phyloP scores from a whole-genome alignment of 352 stramenopile species.

The Globisporangium sylvaticum region DNA sequence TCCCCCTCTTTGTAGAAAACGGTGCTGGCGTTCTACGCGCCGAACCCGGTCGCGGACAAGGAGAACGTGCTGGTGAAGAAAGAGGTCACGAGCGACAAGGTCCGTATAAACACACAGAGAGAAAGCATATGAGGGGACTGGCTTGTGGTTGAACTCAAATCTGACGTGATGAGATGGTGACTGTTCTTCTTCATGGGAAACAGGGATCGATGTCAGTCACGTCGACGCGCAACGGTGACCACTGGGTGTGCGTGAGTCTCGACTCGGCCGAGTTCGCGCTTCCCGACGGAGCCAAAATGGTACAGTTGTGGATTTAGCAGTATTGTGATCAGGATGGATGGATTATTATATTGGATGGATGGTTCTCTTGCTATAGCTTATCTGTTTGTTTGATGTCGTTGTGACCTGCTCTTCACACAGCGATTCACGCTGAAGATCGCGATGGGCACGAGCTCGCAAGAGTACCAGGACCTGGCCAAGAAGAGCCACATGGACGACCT shows the following conservation, averaged over 20 bases:
- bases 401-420: conserved; percentile 18
- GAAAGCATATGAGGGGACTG: too few relatives aligned
- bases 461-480: conserved; percentile 82
- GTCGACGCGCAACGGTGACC: conserved; percentile 53
- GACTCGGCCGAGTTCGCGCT: conserved; percentile 63
- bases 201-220: conserved; percentile 69
- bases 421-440: conserved; percentile 63
- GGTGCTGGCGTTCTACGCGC: conserved; percentile 54
- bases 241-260: conserved; percentile 74
- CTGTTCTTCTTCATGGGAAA: too few relatives aligned
- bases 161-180: too few relatives aligned
- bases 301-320: conserved; percentile 9
- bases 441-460: conserved; percentile 67
- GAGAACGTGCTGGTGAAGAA: conserved; percentile 57
- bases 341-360: neutral
- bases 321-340: neutral
- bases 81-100: conserved; percentile 53
- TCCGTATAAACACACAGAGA: conserved; percentile 4
- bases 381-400: neutral
- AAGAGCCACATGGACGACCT: conserved; percentile 83
- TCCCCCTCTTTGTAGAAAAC: conserved; percentile 38
- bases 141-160: too few relatives aligned
- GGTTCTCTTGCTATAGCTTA: neutral
- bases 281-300: conserved; percentile 59
- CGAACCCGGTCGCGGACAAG: conserved; percentile 30